Conservation (phyloP, 169 alveolate species). For the Eimeria acervulina region DNA sequence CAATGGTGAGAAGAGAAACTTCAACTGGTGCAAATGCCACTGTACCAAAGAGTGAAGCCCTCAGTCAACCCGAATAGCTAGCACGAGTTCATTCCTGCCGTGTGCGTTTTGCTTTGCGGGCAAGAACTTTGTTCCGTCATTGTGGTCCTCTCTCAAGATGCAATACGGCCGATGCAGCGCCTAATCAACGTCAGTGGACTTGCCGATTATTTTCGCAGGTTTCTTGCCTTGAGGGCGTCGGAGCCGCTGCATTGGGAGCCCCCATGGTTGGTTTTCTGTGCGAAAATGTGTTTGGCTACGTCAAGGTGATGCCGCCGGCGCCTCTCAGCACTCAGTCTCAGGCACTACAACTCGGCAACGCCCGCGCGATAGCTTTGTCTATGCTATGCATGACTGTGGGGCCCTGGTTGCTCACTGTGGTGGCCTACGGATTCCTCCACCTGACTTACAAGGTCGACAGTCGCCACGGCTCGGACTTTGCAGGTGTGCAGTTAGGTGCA, state of each 20-base stretch:
- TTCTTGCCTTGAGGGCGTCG: conserved; percentile 93
- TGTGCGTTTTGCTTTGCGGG: not conserved
- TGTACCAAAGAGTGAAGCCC: not conserved
- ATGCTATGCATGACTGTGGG: conserved; percentile 89
- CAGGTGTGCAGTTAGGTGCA: not conserved
- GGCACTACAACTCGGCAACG: conserved; percentile 87
- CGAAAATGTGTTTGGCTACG: conserved; percentile 92
- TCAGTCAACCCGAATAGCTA: not conserved
- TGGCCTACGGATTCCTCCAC: conserved; percentile 89
- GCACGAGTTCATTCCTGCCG: not conserved
- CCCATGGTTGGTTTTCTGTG: conserved; percentile 92
- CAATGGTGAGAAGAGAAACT: conserved; percentile 84
- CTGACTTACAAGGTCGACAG: conserved; percentile 84
- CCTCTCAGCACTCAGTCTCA: conserved; percentile 82
- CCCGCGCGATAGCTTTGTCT: conserved; percentile 90
- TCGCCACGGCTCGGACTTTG: conserved; percentile 51
- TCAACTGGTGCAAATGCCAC: not conserved
- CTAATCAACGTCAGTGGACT: not conserved
- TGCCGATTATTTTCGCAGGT: conserved; percentile 83
- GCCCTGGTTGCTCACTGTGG: conserved; percentile 90
- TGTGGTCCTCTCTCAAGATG: not conserved
- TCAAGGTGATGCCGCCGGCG: conserved; percentile 29
- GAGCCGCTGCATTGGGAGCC: conserved; percentile 91
- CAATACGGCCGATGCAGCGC: not conserved
- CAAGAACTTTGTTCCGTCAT: not conserved